Conservation (phyloP, 148 eudicot species). For the Fagopyrum homotropicum region DNA sequence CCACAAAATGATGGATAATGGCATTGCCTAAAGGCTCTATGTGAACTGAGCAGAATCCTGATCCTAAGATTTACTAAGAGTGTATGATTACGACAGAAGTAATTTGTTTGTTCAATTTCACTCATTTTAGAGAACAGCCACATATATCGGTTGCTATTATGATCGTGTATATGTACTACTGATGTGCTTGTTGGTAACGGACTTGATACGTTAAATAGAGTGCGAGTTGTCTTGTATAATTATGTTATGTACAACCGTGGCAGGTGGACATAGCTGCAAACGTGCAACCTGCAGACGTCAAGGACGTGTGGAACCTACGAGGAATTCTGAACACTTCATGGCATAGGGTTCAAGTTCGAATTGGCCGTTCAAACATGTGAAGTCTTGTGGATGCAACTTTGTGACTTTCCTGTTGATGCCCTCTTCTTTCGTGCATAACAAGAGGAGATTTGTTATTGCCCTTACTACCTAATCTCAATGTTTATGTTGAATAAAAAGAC, state of each 20-base stretch:
- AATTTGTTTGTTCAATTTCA: not conserved
- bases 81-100: not conserved
- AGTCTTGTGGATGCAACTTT: slow-evolving; percentile 6
- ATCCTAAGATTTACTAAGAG: not conserved
- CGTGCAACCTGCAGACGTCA: slow-evolving; percentile 82
- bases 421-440: not conserved
- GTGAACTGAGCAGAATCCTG: no score
- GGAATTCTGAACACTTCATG: slow-evolving; percentile 93
- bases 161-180: no score
- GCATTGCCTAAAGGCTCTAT: no score
- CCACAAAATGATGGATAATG: no score
- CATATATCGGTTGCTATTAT: not conserved
- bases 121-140: not conserved
- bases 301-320: slow-evolving; percentile 81
- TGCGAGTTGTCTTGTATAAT: not conserved
- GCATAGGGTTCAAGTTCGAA: slow-evolving; percentile 76
- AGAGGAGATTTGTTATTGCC: not conserved
- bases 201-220: not conserved
- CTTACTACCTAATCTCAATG: not conserved
- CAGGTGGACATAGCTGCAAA: slow-evolving; percentile 85
- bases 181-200: not conserved
- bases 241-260: not conserved
- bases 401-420: not conserved
- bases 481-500: not conserved
- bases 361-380: slow-evolving; percentile 63